Base-by-base conservation (phyloP, 2,329 filamentous ascomycete species). In the Reticulascus tulasneorum region DNA sequence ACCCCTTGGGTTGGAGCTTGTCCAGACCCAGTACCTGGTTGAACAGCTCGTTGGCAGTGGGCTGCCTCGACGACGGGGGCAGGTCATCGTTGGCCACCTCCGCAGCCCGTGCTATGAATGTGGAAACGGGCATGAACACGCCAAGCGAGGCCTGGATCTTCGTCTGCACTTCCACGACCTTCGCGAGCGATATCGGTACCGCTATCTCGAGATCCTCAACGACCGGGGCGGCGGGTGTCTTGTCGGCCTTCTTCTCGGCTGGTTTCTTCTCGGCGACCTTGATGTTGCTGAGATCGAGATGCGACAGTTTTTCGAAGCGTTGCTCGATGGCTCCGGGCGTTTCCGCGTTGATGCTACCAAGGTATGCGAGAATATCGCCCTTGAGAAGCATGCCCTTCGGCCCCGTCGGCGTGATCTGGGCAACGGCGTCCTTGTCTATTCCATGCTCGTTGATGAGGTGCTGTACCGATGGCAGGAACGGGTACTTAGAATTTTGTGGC, bases 281-380 rank as follows among this genome's bases (percentile, higher is more conserved):
- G 69, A 97, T 91, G 69, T 97, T 95, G 69, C 85, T 93, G 17
- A 98, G 79, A 59, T 98, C 91, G 35, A 98, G 79, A 60, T 94
- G 88, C 26, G 77, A 69, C 31, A 93, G 78, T 61, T 88, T 83
- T 42, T 78, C 71, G 55, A 94, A 82, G 34, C 79, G 80, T 39
- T 75, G 69, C 37, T 86, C 84, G 49, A 89, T 75, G 43, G 79
- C 71, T 16, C 77, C 73, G 3, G 91, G 85, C 48, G 86, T 84
- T 40, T 80, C 73, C 45, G 80, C 69, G 42, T 82, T 71, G 53
- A 96, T 87, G 49, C 74, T 71, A 45, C 93, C 93, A 12, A 97
- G 64, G 61, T 91, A 93, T 30, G 89, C 90, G 35, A 98, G 79
- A 7, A 98, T 84, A 57, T 98, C 93, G 37, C 93, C 93, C 73